Conservation (phyloP, 2,329 filamentous ascomycete genomes). For the Paraphaeosphaeria minitans region DNA sequence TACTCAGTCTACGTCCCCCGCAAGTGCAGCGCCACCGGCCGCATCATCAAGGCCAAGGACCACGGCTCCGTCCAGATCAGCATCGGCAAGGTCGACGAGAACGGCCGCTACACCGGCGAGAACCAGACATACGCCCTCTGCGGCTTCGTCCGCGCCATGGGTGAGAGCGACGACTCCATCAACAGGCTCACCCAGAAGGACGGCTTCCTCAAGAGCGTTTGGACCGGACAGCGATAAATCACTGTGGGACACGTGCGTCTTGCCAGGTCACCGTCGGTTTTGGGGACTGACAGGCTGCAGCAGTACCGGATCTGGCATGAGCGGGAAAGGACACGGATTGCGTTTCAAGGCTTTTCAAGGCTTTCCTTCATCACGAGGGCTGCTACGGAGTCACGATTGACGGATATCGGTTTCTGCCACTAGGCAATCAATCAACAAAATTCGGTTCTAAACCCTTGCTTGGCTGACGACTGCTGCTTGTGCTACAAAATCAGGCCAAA, state of each 20-base stretch:
- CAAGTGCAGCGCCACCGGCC: constrained; percentile 30
- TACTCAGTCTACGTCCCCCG: constrained; percentile 38
- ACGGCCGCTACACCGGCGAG: constrained; percentile 85
- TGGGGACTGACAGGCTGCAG: constrained; percentile 25
- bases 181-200: constrained; percentile 97
- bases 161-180: constrained; percentile 94
- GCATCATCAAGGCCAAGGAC: constrained; percentile 94
- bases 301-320: constrained; percentile 38
- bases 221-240: constrained; percentile 71
- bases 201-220: constrained; percentile 96
- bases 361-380: constrained; percentile 34
- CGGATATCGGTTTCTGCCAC: constrained; percentile 32
- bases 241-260: constrained; percentile 38
- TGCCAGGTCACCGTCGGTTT: not conserved
- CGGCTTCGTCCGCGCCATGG: constrained; percentile 97
- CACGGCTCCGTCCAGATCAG: constrained; percentile 98
- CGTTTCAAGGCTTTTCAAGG: constrained; percentile 37
- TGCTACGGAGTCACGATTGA: constrained; percentile 41
- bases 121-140: constrained; percentile 91
- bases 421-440: constrained; percentile 39
- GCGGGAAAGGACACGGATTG: constrained; percentile 31
- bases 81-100: constrained; percentile 98
- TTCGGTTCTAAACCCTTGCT: constrained; percentile 14
- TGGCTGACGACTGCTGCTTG: not conserved
- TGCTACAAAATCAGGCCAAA: not conserved